These are phyloP conservation scores for Pyrenochaeta sp. DNA, from an alignment of 2,329 filamentous ascomycete species.

Conservation along the genomic window DNA sequence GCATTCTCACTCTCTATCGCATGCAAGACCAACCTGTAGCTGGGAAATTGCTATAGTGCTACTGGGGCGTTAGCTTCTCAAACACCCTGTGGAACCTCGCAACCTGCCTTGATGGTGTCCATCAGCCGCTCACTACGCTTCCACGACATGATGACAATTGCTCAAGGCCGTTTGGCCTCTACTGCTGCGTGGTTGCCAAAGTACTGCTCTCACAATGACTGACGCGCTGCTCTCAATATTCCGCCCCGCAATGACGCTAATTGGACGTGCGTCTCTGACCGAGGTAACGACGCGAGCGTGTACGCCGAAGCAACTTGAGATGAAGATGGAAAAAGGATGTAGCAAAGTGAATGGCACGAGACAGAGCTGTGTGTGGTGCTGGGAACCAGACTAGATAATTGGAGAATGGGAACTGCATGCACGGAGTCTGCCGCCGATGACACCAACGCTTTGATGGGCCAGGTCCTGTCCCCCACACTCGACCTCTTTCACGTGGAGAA, in stretches of 20 bases:
- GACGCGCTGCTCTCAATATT: slow-evolving; percentile 20
- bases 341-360: slow-evolving; percentile 3
- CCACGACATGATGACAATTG: slow-evolving; percentile 79
- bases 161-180: slow-evolving; percentile 46
- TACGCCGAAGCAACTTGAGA: slow-evolving; percentile 10
- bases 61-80: slow-evolving; percentile 30
- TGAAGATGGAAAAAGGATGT: slow-evolving; percentile 8
- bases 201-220: slow-evolving; percentile 22
- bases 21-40: slow-evolving; percentile 91
- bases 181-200: slow-evolving; percentile 41
- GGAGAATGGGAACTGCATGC: slow-evolving; percentile 17
- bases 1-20: slow-evolving; percentile 64
- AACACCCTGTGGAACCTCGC: slow-evolving; percentile 5
- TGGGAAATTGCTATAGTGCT: slow-evolving; percentile 93
- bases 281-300: too few species aligned
- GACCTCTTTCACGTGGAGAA: slow-evolving; percentile 39
- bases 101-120: slow-evolving; percentile 79
- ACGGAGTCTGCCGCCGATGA: slow-evolving; percentile 19
- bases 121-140: slow-evolving; percentile 88
- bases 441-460: slow-evolving; percentile 22
- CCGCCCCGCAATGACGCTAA: slow-evolving; percentile 47
- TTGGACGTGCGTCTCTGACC: too few species aligned
- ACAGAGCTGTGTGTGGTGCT: slow-evolving; percentile 6
- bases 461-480: slow-evolving; percentile 37
- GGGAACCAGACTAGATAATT: slow-evolving; percentile 8